Evolutionary conservation across 495 filamentous ascomycete species (phyloP), one percentile per base, ranked within the genome.

Genomic region (Tuber microsphaerosporum): DNA sequence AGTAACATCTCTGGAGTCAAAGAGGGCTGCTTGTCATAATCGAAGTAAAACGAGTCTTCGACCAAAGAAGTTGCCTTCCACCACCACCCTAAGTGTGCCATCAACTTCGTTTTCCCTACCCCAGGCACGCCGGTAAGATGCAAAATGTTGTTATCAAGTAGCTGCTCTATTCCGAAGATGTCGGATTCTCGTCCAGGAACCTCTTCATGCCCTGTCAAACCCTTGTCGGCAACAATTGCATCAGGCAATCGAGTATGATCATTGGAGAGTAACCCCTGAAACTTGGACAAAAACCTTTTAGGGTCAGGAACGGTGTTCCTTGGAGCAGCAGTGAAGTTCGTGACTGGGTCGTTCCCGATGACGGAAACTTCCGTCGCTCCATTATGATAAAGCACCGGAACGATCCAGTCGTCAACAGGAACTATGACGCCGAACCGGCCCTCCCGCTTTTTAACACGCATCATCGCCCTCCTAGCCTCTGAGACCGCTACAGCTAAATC

Each of bases 51-150:
- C 69, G 22, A 69, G 56, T 78, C 76, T 69, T 78, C 39, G 7
- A 79, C 72, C n/a, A 78, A 39, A 8, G 69, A 71, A n/a, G 77
- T 74, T 42, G 42, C 51, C 72, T 79, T 79, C 77, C 77, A 79
- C 77, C 77, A 79, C 77, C 77, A 79, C 9, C 75, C 70, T 9
- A 79, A 31, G 69, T 79, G 77, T 7, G 68, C 26, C 37, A 73
- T 43, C 7, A 79, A 45, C 65, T 76, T 78, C 39, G 77, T 74
- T 22, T 79, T 79, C 41, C 77, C 77, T 5, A 72, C 46, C 34
- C 77, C 77, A 3, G 77, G 77, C 5, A 71, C 61, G 17, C 77
- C 77, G 22, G 69, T 42, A 6, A 79, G 31, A 17, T 73, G 75
- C 37, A 79, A 69, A 7, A 78, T 44, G 43, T 77, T 75, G n/a